These are phyloP conservation scores for Apiospora arundinis DNA, from an alignment of 2,329 filamentous ascomycete genomes.

Conservation along the genomic window DNA sequence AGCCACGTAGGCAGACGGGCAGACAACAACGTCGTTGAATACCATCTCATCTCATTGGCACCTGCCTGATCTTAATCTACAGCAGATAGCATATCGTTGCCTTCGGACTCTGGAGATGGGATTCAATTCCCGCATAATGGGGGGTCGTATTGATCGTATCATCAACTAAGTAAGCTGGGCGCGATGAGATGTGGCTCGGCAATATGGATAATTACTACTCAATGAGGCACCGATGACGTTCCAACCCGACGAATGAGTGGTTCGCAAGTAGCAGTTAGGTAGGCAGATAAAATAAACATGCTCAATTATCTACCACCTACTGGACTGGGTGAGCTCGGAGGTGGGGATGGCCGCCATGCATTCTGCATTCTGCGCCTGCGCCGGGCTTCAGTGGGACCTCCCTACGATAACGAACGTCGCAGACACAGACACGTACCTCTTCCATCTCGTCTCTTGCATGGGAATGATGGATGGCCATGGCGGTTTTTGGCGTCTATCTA, in stretches of 20 bases:
- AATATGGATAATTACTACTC: neutral
- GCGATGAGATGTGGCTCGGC: constrained; percentile 2
- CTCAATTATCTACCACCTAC: neutral
- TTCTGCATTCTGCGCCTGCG: neutral
- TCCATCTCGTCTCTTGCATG: neutral
- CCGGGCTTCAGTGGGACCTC: neutral
- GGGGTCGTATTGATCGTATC: neutral
- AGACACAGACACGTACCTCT: constrained; percentile 11
- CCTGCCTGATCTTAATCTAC: neutral
- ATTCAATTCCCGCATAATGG: neutral
- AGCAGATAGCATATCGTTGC: neutral
- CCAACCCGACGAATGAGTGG: neutral
- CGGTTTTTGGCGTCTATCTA: neutral
- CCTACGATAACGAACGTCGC: constrained; percentile 11
- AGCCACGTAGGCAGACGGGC: neutral
- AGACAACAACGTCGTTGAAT: neutral
- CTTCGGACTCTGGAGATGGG: neutral
- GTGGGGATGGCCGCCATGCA: neutral
- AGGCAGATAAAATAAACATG: neutral
- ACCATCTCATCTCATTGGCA: neutral
- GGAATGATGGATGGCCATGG: neutral
- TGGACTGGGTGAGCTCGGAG: neutral
- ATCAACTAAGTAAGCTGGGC: neutral
- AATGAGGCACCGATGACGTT: constrained; percentile 3
- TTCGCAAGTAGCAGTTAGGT: neutral